Conservation (phyloP, 2,329 filamentous ascomycete genomes). For the Neonectria neomacrospora region DNA sequence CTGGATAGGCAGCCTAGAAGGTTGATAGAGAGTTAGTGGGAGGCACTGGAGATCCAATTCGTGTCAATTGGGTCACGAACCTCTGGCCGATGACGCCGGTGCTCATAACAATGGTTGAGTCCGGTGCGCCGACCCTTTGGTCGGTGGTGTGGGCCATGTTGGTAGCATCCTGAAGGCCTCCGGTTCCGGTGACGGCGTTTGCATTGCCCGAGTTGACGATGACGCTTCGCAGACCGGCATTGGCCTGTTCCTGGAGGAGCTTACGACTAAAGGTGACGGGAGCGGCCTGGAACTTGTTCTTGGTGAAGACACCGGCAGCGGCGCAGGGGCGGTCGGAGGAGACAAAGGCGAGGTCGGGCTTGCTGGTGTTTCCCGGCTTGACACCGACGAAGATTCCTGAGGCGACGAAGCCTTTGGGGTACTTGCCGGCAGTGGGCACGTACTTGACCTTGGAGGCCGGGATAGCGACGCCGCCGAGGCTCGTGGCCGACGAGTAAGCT, state of each 20-base stretch:
- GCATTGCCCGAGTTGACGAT: conserved; percentile 96
- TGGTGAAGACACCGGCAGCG: conserved; percentile 93
- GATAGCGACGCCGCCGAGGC: conserved; percentile 55
- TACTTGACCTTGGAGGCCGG: conserved; percentile 90
- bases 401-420: conserved; percentile 89
- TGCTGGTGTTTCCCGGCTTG: conserved; percentile 90
- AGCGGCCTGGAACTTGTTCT: conserved; percentile 97
- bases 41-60: conserved; percentile 15
- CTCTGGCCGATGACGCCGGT: conserved; percentile 97
- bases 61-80: conserved; percentile 52
- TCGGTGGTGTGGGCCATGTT: conserved; percentile 86
- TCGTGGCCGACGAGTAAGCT: conserved; percentile 48
- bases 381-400: conserved; percentile 92
- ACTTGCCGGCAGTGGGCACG: conserved; percentile 84
- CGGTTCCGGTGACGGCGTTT: conserved; percentile 94
- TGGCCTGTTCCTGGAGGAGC: conserved; percentile 73
- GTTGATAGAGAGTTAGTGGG: conserved; percentile 32
- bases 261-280: conserved; percentile 87
- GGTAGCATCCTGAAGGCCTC: conserved; percentile 87
- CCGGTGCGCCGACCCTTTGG: conserved; percentile 61
- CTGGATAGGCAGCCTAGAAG: conserved; percentile 80
- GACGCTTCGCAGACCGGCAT: conserved; percentile 79
- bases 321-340: conserved; percentile 87
- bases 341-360: conserved; percentile 90
- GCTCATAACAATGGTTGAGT: conserved; percentile 92